Conservation (phyloP, 2,329 filamentous ascomycete genomes). For the Sporothrix protearum region DNA sequence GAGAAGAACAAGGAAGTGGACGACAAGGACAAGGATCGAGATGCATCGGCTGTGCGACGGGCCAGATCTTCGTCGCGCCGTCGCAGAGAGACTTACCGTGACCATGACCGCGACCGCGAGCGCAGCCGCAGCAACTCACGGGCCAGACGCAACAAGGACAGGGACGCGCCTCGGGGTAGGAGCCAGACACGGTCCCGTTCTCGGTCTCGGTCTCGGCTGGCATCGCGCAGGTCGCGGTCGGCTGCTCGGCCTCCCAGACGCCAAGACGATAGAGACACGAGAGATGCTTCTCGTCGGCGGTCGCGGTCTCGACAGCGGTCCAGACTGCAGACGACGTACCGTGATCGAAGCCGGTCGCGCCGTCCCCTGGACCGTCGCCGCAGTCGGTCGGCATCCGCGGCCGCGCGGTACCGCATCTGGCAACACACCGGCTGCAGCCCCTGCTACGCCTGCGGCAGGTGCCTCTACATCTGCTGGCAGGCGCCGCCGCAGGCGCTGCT, state of each 20-base stretch:
- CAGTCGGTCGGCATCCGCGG: slow-evolving; percentile 30
- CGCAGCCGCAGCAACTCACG: slow-evolving; percentile 22
- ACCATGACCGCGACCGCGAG: slow-evolving; percentile 18
- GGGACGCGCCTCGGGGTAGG: background rate
- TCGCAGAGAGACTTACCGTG: slow-evolving; percentile 19
- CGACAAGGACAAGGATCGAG: background rate
- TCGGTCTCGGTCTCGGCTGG: background rate
- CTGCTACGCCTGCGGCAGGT: background rate
- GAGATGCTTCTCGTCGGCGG: background rate
- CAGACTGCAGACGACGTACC: background rate
- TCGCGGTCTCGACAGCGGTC: slow-evolving; percentile 22
- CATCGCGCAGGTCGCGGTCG: slow-evolving; percentile 1
- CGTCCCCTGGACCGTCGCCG: slow-evolving; percentile 29
- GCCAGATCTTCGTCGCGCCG: slow-evolving; percentile 24
- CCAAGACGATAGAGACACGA: background rate
- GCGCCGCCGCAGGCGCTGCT: background rate
- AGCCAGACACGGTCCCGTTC: slow-evolving; percentile 23
- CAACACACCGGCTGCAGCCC: background rate
- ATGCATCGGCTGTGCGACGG: background rate
- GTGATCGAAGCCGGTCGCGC: slow-evolving; percentile 24
- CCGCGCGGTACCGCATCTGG: slow-evolving; percentile 30
- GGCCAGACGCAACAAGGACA: slow-evolving; percentile 3
- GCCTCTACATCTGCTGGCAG: background rate
- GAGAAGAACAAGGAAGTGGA: background rate
- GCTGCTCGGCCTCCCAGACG: background rate